phyloP scores from a whole-genome alignment of 139 green algal species.

The Desmodesmus armatus region DNA sequence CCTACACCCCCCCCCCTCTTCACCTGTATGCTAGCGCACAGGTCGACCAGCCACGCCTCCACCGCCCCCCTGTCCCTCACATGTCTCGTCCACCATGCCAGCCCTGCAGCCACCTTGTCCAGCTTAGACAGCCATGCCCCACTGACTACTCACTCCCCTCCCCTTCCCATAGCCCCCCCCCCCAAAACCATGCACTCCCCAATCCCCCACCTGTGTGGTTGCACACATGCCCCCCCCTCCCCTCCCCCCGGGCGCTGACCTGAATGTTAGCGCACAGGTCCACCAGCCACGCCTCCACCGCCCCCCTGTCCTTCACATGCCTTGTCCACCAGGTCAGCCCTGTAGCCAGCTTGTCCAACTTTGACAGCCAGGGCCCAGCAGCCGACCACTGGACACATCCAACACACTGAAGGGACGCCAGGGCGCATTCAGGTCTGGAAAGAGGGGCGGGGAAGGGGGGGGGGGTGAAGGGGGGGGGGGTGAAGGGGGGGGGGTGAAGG shows the following conservation, averaged over 20 bases:
- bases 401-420: slow-evolving; percentile 75
- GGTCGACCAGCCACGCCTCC: not conserved
- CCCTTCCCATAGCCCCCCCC: no score
- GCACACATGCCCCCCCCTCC: no score
- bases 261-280: not conserved
- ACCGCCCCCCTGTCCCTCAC: not conserved
- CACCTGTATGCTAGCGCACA: not conserved
- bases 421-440: slow-evolving; percentile 56
- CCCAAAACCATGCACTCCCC: no score
- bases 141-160: slow-evolving; percentile 12
- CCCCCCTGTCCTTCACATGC: not conserved
- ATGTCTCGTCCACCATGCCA: slow-evolving; percentile 51
- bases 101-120: slow-evolving; percentile 62
- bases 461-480: no score
- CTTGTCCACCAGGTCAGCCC: slow-evolving; percentile 53
- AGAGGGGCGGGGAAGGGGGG: no score
- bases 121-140: slow-evolving; percentile 60
- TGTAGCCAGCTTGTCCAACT: slow-evolving; percentile 64
- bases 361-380: slow-evolving; percentile 58
- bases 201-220: no score
- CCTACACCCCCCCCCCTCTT: no score
- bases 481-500: no score
- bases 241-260: not conserved
- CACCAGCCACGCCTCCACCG: slow-evolving; percentile 15
- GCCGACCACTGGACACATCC: not conserved